Evolutionary conservation across 2,329 filamentous ascomycete species (phyloP).

Genomic region (Fonsecaea multimorphosa): DNA sequence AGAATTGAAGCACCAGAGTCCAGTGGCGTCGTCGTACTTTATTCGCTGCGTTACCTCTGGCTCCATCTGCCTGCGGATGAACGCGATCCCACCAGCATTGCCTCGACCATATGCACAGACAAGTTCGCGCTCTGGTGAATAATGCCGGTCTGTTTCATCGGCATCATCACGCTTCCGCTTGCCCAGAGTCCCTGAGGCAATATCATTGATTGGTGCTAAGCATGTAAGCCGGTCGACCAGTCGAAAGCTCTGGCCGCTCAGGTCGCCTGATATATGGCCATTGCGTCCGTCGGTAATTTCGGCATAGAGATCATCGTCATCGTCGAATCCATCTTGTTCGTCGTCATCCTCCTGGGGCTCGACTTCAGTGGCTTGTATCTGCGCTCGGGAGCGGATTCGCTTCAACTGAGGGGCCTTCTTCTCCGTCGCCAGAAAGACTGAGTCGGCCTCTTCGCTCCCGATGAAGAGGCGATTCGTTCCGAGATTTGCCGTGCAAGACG

Average conservation of each 20-base stretch:
- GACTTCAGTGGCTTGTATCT: slow-evolving; percentile 53
- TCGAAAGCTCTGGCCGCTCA: slow-evolving; percentile 27
- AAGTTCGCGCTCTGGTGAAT: slow-evolving; percentile 53
- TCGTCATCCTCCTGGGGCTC: slow-evolving; percentile 60
- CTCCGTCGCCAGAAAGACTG: slow-evolving; percentile 79
- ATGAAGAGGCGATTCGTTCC: slow-evolving; percentile 76
- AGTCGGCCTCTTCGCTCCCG: slow-evolving; percentile 83
- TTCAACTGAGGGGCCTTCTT: slow-evolving; percentile 60
- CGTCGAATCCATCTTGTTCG: slow-evolving; percentile 58
- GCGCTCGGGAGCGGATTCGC: slow-evolving; percentile 32
- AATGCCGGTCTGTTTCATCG: slow-evolving; percentile 58
- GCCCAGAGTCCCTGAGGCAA: slow-evolving; percentile 28
- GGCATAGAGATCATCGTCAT: slow-evolving; percentile 61
- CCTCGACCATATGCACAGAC: slow-evolving; percentile 61
- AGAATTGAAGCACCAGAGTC: slow-evolving; percentile 80
- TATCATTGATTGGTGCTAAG: slow-evolving; percentile 37
- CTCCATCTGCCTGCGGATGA: slow-evolving; percentile 78
- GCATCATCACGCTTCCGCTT: slow-evolving; percentile 42
- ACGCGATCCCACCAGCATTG: slow-evolving; percentile 70
- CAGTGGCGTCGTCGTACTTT: slow-evolving; percentile 73
- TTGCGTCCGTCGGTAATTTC: slow-evolving; percentile 41
- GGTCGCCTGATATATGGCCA: slow-evolving; percentile 23
- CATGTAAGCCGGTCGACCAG: slow-evolving; percentile 32
- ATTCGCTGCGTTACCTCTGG: slow-evolving; percentile 73
- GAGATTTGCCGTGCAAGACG: slow-evolving; percentile 73